A percentile compares a stretch with the other conserved stretches of the same genome.
Conservation (phyloP, 106 monocot species). For the Phalaenopsis equestris region DNA sequence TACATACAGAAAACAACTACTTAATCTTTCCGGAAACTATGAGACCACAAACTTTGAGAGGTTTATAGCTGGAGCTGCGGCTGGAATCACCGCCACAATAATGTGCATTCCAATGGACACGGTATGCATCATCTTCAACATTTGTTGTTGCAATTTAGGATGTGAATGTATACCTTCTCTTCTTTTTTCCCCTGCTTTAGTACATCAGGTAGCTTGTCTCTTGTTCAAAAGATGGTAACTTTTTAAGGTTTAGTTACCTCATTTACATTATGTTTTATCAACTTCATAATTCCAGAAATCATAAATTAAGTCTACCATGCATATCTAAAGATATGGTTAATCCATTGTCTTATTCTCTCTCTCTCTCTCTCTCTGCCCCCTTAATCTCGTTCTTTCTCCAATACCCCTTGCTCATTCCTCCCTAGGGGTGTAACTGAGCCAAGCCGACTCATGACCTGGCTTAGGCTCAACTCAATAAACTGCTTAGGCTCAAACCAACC, state of each 20-base stretch:
- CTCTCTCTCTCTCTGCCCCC: neutral
- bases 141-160: neutral
- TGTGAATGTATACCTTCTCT: neutral
- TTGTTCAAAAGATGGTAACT: neutral
- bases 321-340: too few relatives aligned
- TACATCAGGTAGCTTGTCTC: neutral
- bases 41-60: constrained; percentile 85
- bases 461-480: too few relatives aligned
- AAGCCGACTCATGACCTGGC: too few relatives aligned
- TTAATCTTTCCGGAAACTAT: constrained; percentile 75
- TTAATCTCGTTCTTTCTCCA: neutral
- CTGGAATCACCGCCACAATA: constrained; percentile 89
- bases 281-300: too few relatives aligned
- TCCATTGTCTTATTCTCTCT: too few relatives aligned
- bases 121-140: constrained; percentile 30
- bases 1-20: constrained; percentile 77
- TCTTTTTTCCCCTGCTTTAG: neutral
- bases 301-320: too few relatives aligned
- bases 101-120: constrained; percentile 98
- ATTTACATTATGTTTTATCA: neutral
- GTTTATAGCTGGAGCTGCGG: constrained; percentile 83
- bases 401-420: too few relatives aligned
- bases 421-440: too few relatives aligned
- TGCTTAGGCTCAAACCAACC: too few relatives aligned
- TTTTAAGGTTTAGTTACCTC: neutral